Conservation (phyloP, 2,329 filamentous ascomycete species). For the Truncatella angustata region DNA sequence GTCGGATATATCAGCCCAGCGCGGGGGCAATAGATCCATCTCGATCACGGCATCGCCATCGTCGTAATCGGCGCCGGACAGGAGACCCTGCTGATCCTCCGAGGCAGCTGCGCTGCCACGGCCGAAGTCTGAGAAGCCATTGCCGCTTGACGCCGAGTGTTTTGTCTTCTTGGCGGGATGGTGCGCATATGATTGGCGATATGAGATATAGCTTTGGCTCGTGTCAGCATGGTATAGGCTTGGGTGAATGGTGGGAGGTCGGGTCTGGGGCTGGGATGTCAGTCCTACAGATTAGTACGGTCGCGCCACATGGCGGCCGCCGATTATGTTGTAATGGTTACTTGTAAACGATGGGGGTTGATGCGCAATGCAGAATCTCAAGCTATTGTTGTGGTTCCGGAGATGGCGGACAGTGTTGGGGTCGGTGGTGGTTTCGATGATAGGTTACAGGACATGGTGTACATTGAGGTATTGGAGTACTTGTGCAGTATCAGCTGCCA, state of each 20-base stretch:
- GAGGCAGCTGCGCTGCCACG: slow-evolving; percentile 44
- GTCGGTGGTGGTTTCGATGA: slow-evolving; percentile 2
- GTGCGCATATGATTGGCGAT: slow-evolving; percentile 96
- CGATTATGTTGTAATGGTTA: too few species aligned
- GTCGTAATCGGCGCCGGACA: slow-evolving; percentile 77
- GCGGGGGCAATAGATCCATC: slow-evolving; percentile 93
- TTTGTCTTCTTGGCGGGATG: slow-evolving; percentile 84
- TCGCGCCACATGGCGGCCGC: slow-evolving; percentile 93
- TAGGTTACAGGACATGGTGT: slow-evolving; percentile 14
- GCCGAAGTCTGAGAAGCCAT: slow-evolving; percentile 60
- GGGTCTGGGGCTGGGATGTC: neutral
- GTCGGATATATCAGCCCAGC: slow-evolving; percentile 94
- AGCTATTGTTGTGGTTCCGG: neutral
- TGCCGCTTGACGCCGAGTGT: slow-evolving; percentile 53
- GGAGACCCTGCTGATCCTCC: slow-evolving; percentile 71
- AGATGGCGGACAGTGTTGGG: neutral
- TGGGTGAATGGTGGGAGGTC: neutral
- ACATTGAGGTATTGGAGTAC: neutral
- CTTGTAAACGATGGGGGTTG: too few species aligned
- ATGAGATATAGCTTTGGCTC: slow-evolving; percentile 81
- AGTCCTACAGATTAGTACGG: slow-evolving; percentile 88
- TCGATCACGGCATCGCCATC: slow-evolving; percentile 95
- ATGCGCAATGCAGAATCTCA: too few species aligned
- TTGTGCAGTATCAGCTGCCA: slow-evolving; percentile 1
- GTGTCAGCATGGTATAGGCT: slow-evolving; percentile 10